Base-by-base conservation (phyloP, 2,329 filamentous ascomycete species). In the Colletotrichum tofieldiae region DNA sequence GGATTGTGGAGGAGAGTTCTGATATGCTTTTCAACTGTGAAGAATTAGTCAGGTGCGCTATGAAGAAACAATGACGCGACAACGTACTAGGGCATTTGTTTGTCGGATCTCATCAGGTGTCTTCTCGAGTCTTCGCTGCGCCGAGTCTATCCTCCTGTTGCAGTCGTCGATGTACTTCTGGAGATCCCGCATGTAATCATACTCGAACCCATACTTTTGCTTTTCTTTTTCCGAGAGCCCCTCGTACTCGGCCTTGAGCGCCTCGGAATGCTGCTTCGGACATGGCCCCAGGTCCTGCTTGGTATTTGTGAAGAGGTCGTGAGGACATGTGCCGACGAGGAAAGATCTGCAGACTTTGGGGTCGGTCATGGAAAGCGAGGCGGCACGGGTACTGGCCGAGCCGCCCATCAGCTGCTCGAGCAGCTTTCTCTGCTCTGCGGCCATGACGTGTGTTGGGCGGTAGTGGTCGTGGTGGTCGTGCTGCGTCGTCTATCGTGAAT, bases 301-400 rank as follows among this genome's bases (percentile, higher is more conserved):
- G 56, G 96, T 99, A 85, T 99, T 99, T 76, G 96, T 99, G 89
- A 99, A 99, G 79, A 99, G 94, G 81, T 99, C 96, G 87, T 74
- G 74, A 45, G 73, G 74, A 47, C 73, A 75, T 45, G 73, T 75
- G 58, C 73, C 74, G 61, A 68, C 74, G 47, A 75, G 64, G 71
- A 75, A 75, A 51, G 74, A 75, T 65, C 74, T 69, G 66, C 73
- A 75, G 8, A 73, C 74, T 68, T 75, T 75, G 52, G 74, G 89
- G 82, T 98, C 96, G 72, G 92, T 96, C 78, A 99, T 93, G 75
- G 93, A 93, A 77, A 98, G 90, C 82, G 97, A 93, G 49, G 93
- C 90, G 76, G 92, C 91, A 85, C 93, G 93, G 60, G 92, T 92
- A 71, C 90, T 87, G 71, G 92, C 89, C 69, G 93, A 92, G 75